phyloP scores from a whole-genome alignment of 2,329 filamentous ascomycete species.

The Alternaria gaisen region DNA sequence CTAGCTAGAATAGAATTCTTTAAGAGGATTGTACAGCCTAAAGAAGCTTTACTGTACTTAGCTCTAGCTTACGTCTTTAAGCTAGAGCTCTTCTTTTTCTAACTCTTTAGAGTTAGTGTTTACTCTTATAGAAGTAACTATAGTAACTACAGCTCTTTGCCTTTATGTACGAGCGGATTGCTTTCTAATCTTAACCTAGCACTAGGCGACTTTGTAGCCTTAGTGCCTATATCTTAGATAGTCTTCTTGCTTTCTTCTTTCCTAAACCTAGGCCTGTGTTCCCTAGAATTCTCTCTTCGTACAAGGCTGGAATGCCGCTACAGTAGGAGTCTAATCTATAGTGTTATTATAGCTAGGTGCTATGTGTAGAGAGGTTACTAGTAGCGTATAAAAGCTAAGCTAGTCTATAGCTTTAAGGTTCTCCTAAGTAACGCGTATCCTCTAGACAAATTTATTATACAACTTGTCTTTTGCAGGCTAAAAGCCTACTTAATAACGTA shows the following conservation, averaged over 20 bases:
- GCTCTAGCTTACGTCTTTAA: background rate
- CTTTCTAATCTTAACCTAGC: background rate
- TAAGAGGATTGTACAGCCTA: background rate
- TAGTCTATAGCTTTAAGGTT: background rate
- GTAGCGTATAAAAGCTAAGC: background rate
- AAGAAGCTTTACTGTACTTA: background rate
- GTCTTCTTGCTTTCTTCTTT: no score
- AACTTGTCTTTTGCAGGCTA: background rate
- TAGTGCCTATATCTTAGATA: background rate
- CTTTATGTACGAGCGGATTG: background rate
- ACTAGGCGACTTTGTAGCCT: background rate
- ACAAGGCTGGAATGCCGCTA: background rate
- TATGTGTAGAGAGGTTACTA: background rate
- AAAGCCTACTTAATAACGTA: no score
- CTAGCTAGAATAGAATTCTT: background rate
- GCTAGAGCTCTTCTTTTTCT: background rate
- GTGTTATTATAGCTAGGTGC: background rate
- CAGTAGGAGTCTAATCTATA: background rate
- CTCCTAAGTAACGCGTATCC: background rate
- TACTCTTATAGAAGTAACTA: background rate
- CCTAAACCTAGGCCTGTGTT: no score
- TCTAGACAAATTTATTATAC: background rate
- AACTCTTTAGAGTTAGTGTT: background rate
- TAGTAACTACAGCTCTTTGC: background rate
- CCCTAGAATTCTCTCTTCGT: background rate